Percentiles rank a stretch among this genome's conserved stretches.
Conservation (phyloP, 129 eudicot species). For the Mikania micrantha region DNA sequence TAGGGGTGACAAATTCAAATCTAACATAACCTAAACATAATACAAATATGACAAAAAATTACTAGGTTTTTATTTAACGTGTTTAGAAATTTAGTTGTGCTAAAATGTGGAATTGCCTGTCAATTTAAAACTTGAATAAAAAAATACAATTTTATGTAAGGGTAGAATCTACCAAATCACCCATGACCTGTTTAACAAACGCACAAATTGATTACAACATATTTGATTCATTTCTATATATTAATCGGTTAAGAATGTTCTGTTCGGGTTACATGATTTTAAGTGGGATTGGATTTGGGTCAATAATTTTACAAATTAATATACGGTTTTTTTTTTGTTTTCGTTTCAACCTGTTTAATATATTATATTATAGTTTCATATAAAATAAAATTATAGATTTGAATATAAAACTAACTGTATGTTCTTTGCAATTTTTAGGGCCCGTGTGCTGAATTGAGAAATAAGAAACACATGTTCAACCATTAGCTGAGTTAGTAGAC, state of each 20-base stretch:
- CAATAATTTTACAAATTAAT: too few species aligned
- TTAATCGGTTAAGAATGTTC: neutral
- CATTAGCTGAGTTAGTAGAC: neutral
- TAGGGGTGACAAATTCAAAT: too few species aligned
- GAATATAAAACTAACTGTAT: neutral
- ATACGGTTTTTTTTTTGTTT: too few species aligned
- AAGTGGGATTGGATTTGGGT: neutral
- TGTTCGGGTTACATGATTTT: neutral
- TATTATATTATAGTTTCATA: neutral
- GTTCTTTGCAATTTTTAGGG: slow-evolving; percentile 1
- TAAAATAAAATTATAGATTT: neutral
- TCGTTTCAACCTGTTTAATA: too few species aligned
- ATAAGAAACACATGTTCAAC: neutral
- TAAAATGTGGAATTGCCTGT: too few species aligned
- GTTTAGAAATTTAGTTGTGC: too few species aligned
- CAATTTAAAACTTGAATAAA: too few species aligned
- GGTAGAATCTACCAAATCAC: too few species aligned
- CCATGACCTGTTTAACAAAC: neutral
- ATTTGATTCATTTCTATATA: neutral
- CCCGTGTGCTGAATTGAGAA: slow-evolving; percentile 18
- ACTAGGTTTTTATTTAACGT: too few species aligned
- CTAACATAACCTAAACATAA: too few species aligned
- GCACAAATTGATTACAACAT: neutral
- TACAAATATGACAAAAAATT: too few species aligned
- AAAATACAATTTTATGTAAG: too few species aligned